Evolutionary conservation across 1,284 basidiomycete genomes (phyloP).

Genomic region (Kalmanozyma brasiliensis): DNA sequence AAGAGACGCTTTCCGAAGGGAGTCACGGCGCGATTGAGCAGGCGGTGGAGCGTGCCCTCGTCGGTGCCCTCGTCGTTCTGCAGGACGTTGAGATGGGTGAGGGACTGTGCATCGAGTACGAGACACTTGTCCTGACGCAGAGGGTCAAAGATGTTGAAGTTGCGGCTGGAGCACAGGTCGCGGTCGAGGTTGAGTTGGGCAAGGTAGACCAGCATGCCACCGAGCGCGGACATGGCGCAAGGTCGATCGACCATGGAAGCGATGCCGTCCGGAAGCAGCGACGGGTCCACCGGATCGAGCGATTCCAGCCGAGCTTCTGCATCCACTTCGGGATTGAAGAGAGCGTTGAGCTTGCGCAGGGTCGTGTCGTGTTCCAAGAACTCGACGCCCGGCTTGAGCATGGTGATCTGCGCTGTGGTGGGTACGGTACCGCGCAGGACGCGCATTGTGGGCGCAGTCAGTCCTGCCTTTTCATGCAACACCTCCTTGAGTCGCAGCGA

Average conservation of each 20-base stretch:
- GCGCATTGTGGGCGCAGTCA: constrained; percentile 53
- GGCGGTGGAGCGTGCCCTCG: constrained; percentile 62
- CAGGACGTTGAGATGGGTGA: constrained; percentile 65
- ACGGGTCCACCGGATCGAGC: constrained; percentile 41
- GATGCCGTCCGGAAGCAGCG: constrained; percentile 56
- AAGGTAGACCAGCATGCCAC: constrained; percentile 64
- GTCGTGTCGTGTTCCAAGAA: constrained; percentile 58
- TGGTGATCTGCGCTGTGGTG: constrained; percentile 59
- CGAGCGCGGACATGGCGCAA: constrained; percentile 60
- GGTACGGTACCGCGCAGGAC: constrained; percentile 59
- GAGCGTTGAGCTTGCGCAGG: constrained; percentile 47
- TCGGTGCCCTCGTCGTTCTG: constrained; percentile 66
- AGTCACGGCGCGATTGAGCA: constrained; percentile 66
- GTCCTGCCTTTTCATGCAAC: constrained; percentile 83
- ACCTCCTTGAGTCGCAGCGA: constrained; percentile 93
- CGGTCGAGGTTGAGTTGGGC: constrained; percentile 64
- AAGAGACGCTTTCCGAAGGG: constrained; percentile 67
- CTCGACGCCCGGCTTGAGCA: constrained; percentile 62
- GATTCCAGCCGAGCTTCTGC: constrained; percentile 37
- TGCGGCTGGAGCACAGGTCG: constrained; percentile 64
- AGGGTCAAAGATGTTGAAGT: constrained; percentile 65
- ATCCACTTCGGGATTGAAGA: constrained; percentile 52
- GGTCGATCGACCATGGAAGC: constrained; percentile 49
- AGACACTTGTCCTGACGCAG: constrained; percentile 55
- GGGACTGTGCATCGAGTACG: constrained; percentile 65